phyloP scores from a whole-genome alignment of 768 basidiomycete genomes.

The Suillus lakei region DNA sequence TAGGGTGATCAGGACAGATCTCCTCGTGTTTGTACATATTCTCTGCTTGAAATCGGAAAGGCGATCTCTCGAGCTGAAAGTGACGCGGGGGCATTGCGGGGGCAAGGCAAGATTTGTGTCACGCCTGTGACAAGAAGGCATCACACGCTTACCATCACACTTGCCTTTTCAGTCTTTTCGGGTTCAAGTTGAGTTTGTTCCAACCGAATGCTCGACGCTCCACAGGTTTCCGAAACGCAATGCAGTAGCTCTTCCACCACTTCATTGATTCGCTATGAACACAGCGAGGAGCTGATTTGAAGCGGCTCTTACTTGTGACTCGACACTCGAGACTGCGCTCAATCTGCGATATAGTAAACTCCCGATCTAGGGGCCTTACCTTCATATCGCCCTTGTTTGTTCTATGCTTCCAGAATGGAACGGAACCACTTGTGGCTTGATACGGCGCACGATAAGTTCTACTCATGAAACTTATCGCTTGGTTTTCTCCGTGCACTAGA shows the following conservation, averaged over 20 bases:
- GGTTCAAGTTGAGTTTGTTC: background rate
- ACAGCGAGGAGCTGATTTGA: slow-evolving; percentile 4
- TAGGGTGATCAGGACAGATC: slow-evolving; percentile 16
- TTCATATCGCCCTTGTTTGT: slow-evolving; percentile 34
- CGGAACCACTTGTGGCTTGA: slow-evolving; percentile 19
- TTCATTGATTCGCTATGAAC: background rate
- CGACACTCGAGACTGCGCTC: slow-evolving; percentile 22
- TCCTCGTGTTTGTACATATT: slow-evolving; percentile 12
- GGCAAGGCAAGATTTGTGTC: slow-evolving; percentile 12
- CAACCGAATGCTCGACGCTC: background rate
- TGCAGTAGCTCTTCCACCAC: background rate
- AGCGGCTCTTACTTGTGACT: slow-evolving; percentile 14
- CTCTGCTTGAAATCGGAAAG: slow-evolving; percentile 12
- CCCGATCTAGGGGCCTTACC: slow-evolving; percentile 37
- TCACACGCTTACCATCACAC: slow-evolving; percentile 20
- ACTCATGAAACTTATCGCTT: slow-evolving; percentile 10
- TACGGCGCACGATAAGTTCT: slow-evolving; percentile 17
- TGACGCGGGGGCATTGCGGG: slow-evolving; percentile 14
- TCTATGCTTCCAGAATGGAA: slow-evolving; percentile 37
- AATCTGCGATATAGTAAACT: slow-evolving; percentile 31
- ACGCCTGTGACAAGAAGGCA: slow-evolving; percentile 11
- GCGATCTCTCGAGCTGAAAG: slow-evolving; percentile 15
- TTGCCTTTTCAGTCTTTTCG: slow-evolving; percentile 1
- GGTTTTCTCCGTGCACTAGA: slow-evolving; percentile 6
- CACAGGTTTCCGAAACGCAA: slow-evolving; percentile 10